Conservation (phyloP, 1,284 basidiomycete species). For the Heterobasidion irregulare region DNA sequence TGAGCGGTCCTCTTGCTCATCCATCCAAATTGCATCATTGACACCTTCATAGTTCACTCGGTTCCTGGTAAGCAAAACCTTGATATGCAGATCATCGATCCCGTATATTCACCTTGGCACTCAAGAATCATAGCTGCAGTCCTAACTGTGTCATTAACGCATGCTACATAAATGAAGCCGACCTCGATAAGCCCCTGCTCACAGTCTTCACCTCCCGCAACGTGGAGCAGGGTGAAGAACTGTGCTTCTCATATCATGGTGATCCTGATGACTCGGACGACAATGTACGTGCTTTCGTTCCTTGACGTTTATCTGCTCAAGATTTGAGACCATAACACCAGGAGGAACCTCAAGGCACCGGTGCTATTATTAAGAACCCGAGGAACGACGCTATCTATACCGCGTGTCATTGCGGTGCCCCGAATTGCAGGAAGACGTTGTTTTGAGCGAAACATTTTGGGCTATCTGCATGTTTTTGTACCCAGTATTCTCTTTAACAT, state of each 20-base stretch:
- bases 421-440: slow-evolving; percentile 22
- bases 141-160: slow-evolving; percentile 74
- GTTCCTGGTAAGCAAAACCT: slow-evolving; percentile 43
- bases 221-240: slow-evolving; percentile 62
- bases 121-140: slow-evolving; percentile 83
- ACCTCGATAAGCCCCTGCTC: slow-evolving; percentile 38
- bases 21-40: slow-evolving; percentile 8
- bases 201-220: slow-evolving; percentile 64
- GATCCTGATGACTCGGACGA: slow-evolving; percentile 32
- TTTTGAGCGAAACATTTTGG: slow-evolving; percentile 9
- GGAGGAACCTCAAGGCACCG: slow-evolving; percentile 9
- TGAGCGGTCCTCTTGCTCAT: slow-evolving; percentile 31
- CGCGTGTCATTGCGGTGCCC: slow-evolving; percentile 39
- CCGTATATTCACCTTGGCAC: not conserved
- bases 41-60: slow-evolving; percentile 48
- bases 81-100: too few species aligned
- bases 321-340: not conserved
- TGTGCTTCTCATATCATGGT: slow-evolving; percentile 79
- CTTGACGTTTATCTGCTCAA: not conserved
- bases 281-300: not conserved
- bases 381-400: slow-evolving; percentile 36
- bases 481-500: not conserved
- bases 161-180: slow-evolving; percentile 46
- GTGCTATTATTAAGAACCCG: slow-evolving; percentile 4
- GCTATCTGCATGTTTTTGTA: too few species aligned